These are phyloP conservation scores for Aspergillus niger DNA, from an alignment of 2,329 filamentous ascomycete species.

Conservation along the genomic window DNA sequence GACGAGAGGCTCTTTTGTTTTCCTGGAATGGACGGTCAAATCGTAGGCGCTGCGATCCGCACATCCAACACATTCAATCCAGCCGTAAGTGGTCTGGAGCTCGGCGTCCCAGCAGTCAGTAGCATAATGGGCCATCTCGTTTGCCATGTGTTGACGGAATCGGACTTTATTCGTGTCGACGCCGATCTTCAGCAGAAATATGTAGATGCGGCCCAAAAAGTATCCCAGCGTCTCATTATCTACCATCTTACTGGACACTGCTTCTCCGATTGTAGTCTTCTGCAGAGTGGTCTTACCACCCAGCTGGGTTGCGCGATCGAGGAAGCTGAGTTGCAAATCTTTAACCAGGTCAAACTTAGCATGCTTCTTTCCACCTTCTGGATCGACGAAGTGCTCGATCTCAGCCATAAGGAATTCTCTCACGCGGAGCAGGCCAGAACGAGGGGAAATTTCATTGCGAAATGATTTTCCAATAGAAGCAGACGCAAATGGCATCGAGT, in stretches of 20 bases:
- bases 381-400: constrained; percentile 98
- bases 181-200: constrained; percentile 86
- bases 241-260: constrained; percentile 77
- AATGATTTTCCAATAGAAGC: constrained; percentile 97
- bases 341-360: constrained; percentile 82
- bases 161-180: constrained; percentile 85
- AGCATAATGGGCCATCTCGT: constrained; percentile 94
- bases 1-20: constrained; percentile 81
- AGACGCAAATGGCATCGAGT: constrained; percentile 93
- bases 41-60: constrained; percentile 96
- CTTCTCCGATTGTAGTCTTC: constrained; percentile 78
- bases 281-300: constrained; percentile 77
- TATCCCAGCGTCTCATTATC: constrained; percentile 98
- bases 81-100: constrained; percentile 85
- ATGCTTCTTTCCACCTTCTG: constrained; percentile 92
- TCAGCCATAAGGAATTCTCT: constrained; percentile 99
- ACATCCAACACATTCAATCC: constrained; percentile 98
- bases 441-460: constrained; percentile 95
- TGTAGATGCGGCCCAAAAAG: constrained; percentile 90
- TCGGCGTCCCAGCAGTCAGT: constrained; percentile 98
- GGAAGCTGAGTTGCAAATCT: constrained; percentile 77
- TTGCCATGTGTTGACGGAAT: constrained; percentile 95
- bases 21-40: constrained; percentile 86
- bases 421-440: constrained; percentile 86
- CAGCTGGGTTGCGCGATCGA: constrained; percentile 83